Base-by-base conservation (phyloP, 768 basidiomycete genomes). In the Agaricus blazei region DNA sequence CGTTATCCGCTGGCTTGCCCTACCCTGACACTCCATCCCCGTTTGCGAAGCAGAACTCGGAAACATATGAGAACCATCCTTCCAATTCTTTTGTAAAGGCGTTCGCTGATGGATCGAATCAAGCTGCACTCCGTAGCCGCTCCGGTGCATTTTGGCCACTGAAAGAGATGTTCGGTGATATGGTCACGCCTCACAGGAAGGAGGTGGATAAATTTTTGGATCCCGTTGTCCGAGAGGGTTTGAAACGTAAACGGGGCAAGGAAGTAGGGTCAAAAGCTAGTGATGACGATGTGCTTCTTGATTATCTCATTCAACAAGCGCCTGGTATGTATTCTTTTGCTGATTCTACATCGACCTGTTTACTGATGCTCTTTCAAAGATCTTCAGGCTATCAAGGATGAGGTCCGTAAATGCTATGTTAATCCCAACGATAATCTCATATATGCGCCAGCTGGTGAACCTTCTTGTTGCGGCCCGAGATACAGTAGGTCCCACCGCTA, bases 391-490 rank as follows among this genome's bases (percentile, higher is more conserved):
- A 64, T 84, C n/a, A 73, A 74, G 53, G 81, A 82, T 58, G 69
- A 70, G 48, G 59, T 64, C 15, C 4, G 54, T 47, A 24, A 19
- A 14, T 24, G 9, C 34, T 24, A 9, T 26, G 31, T 6, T 26
- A 23, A 44, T 12, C 38, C 36, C 14, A 14, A 47, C 15, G 29
- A 24, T 29, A 0, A 26, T 26, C 47, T 57, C 6, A 58, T 55
- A 29, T 40, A 27, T 42, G 49, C 23, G 42, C 42, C 40, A 26
- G 49, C 49, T 54, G n/a, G 61, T 82, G n/a, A 83, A 83, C 58
- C 78, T 84, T 41, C 65, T 81, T 14, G 70, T 84, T 24, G 82
- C 82, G 24, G 81, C 79, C 8, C 72, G 81, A 27, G 84, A 85
- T 56, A 85, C 83, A 2, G 76, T 76, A 50, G 23, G 70, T 63